Evolutionary conservation across 225 moss, liverwort and hornwort species (phyloP), one percentile per base, ranked within the genome.

Genomic region (Antitrichia curtipendula): DNA sequence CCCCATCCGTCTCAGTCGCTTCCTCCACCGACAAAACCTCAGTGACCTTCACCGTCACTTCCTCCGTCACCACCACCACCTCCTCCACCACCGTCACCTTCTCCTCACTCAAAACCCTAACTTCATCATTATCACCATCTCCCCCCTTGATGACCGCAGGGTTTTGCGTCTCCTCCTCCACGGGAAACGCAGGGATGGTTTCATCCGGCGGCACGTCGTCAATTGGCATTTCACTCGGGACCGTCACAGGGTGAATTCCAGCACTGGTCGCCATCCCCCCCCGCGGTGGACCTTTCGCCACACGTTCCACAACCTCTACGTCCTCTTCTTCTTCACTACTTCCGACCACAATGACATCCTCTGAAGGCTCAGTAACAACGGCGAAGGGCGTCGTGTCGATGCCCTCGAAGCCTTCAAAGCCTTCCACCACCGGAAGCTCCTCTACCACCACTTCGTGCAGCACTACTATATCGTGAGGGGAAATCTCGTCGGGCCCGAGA

Each of bases 131-230:
- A 50, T 56, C 50, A 29, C 29, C 85, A 52, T 29, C 85, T 76
- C 6, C 54, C 63, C 23, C 53, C 75, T 53, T 32, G 20, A 49
- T 0, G 10, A 61, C 49, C 13, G 28, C 61, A 58, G 76, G 64
- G 53, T 31, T 41, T 10, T 2, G 40, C 43, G 89, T 64, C 31
- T 75, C 91, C 12, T 49, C 80, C 20, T 82, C 80, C 56, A 41
- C 80, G 41, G 64, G 81, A 60, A 86, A 86, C 21, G 79, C 88
- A 70, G 88, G 41, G 6, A 93, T 74, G 65, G 89, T 88, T 21
- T 94, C 94, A 63, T 94, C 94, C 40, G 94, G 94, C 53, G 92
- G 92, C n/a, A 94, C 88, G 5, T 91, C 94, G 21, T 91, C 94
- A 17, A 94, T 78, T 3, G 92, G 94, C 88, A 93, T 54, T n/a